These are phyloP conservation scores for Ascochyta rabiei DNA, from an alignment of 2,329 filamentous ascomycete genomes.

Conservation along the genomic window DNA sequence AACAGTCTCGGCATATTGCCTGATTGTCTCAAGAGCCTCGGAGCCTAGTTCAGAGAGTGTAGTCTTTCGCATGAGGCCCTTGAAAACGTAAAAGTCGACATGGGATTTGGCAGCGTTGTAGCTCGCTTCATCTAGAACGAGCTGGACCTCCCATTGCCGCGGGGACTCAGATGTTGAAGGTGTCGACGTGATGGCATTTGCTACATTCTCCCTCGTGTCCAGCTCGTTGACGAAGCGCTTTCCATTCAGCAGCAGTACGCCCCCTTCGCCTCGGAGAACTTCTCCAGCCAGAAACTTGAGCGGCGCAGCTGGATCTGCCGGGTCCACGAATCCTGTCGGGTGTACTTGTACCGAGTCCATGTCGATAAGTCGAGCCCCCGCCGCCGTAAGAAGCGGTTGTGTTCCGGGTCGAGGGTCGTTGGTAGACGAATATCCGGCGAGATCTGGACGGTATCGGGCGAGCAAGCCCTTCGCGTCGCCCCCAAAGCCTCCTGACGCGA, in stretches of 20 bases:
- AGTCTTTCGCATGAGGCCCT: slow-evolving; percentile 64
- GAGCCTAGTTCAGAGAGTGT: slow-evolving; percentile 58
- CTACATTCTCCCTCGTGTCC: slow-evolving; percentile 63
- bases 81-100: slow-evolving; percentile 68
- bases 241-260: slow-evolving; percentile 60
- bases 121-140: slow-evolving; percentile 66
- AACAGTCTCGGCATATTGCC: slow-evolving; percentile 57
- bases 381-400: slow-evolving; percentile 51
- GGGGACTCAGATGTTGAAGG: slow-evolving; percentile 10
- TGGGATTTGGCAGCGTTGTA: slow-evolving; percentile 61
- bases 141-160: slow-evolving; percentile 63
- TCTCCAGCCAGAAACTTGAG: slow-evolving; percentile 70
- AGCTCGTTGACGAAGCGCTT: slow-evolving; percentile 68
- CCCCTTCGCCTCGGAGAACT: slow-evolving; percentile 67
- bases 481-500: slow-evolving; percentile 67
- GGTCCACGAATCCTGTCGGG: slow-evolving; percentile 68
- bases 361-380: slow-evolving; percentile 52
- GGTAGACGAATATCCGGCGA: slow-evolving; percentile 65
- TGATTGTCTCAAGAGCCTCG: slow-evolving; percentile 51
- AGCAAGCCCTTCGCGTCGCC: slow-evolving; percentile 66
- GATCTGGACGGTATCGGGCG: slow-evolving; percentile 63
- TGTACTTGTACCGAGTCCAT: slow-evolving; percentile 66
- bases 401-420: slow-evolving; percentile 65
- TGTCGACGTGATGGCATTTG: slow-evolving; percentile 54
- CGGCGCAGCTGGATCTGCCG: slow-evolving; percentile 50